phyloP scores from a whole-genome alignment of 2,329 filamentous ascomycete species.

The Neospermospora avenae region DNA sequence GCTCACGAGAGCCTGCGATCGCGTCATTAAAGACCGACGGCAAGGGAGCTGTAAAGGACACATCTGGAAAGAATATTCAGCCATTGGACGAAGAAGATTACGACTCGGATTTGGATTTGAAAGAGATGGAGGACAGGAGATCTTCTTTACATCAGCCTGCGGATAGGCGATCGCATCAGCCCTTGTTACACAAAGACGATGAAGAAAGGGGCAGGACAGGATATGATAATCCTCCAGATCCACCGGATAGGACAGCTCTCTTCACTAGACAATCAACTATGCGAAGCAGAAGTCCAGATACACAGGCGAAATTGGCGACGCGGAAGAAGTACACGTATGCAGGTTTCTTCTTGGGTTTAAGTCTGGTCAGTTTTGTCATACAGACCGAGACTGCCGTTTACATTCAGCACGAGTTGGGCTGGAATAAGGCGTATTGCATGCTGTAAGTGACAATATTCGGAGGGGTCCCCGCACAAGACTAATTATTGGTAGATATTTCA shows the following conservation, averaged over 20 bases:
- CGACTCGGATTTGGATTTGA: constrained; percentile 24
- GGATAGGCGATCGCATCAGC: constrained; percentile 40
- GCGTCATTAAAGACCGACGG: constrained; percentile 8
- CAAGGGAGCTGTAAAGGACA: constrained; percentile 13
- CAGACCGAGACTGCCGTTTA: constrained; percentile 96
- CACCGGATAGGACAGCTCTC: constrained; percentile 31
- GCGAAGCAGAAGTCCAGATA: constrained; percentile 72
- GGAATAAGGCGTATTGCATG: constrained; percentile 99
- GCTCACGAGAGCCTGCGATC: constrained; percentile 17
- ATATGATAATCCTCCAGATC: constrained; percentile 29
- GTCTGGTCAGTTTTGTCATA: constrained; percentile 81
- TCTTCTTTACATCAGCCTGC: constrained; percentile 37
- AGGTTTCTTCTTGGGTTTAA: constrained; percentile 76
- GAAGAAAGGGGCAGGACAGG: constrained; percentile 33
- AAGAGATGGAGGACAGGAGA: constrained; percentile 38
- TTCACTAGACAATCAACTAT: constrained; percentile 63
- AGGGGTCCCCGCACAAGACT: not conserved
- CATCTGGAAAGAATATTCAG: constrained; percentile 7
- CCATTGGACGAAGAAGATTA: constrained; percentile 9
- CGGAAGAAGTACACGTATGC: constrained; percentile 85
- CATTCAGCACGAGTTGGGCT: constrained; percentile 86
- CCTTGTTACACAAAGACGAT: constrained; percentile 34
- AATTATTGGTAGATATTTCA: constrained; percentile 61
- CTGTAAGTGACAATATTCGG: constrained; percentile 53
- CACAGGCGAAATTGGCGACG: constrained; percentile 61